Percentiles rank a stretch among this genome's conserved stretches.
Evolutionary conservation across 2,329 filamentous ascomycete species (phyloP).

Genomic region (Taxawa tesnikishii): DNA sequence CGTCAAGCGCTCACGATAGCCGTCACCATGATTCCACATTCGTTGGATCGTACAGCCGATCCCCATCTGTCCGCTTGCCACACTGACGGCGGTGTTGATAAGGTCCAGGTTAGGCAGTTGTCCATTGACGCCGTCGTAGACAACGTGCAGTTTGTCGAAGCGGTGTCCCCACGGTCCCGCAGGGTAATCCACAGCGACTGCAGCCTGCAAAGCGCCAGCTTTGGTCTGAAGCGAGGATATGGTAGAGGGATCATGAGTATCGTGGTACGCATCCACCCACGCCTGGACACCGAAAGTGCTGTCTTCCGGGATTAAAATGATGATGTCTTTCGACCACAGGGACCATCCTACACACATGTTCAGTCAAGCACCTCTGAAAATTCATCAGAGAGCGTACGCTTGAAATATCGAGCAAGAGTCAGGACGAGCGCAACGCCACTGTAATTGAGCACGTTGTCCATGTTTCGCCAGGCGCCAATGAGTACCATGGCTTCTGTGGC

Average conservation of each 20-base stretch:
- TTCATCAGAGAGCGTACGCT: too few species aligned
- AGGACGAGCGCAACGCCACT: conserved; percentile 80
- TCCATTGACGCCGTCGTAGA: conserved; percentile 93
- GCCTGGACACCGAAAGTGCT: conserved; percentile 84
- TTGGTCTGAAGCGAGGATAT: conserved; percentile 76
- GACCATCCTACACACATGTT: conserved; percentile 59
- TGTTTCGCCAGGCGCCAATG: conserved; percentile 78
- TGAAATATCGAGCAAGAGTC: conserved; percentile 87
- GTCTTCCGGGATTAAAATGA: conserved; percentile 79
- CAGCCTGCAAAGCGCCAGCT: conserved; percentile 84
- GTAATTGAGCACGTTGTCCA: conserved; percentile 64
- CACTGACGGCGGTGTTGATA: conserved; percentile 83
- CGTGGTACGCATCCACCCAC: conserved; percentile 96
- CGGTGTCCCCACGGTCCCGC: conserved; percentile 54
- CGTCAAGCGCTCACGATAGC: conserved; percentile 67
- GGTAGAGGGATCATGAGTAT: conserved; percentile 60
- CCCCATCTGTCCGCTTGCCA: conserved; percentile 85
- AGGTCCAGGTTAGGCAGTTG: conserved; percentile 92
- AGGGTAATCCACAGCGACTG: conserved; percentile 85
- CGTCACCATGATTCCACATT: conserved; percentile 66
- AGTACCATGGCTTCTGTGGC: conserved; percentile 95
- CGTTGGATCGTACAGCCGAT: conserved; percentile 74
- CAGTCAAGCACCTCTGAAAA: too few species aligned
- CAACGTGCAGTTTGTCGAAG: conserved; percentile 79
- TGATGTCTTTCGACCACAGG: conserved; percentile 97